Base-by-base conservation (phyloP, 2,329 filamentous ascomycete species). In the Fusarium sp. region DNA sequence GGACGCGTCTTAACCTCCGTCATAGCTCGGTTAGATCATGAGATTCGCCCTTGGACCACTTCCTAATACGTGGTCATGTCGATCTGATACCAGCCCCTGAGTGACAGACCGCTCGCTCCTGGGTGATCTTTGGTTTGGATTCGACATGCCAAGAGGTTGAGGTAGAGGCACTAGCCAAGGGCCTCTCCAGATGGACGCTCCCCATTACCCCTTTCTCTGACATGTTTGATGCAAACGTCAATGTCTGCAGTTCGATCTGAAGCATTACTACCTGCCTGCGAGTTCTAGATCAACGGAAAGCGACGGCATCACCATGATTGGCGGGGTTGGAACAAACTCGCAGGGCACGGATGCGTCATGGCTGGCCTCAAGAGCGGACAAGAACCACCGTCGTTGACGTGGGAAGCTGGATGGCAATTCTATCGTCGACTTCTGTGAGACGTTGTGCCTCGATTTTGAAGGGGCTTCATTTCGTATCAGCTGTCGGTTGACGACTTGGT, bases 241-340 rank as follows among this genome's bases (percentile, higher is more conserved):
- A 39, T 39, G 56, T 29, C 41, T 22, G 35, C 35, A 7, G 22
- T 41, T 41, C 16, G 56, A 39, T 29, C 18, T 24, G 31, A 58
- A 18, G 56, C 24, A n/a, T 22, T 18, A 35, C 35, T 11, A 11
- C 37, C 27, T 43, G 57, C 7, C 18, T 20, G 16, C n/a, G 35
- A 62, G 54, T 50, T 63, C 18, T 33, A 37, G 27, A 39, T 71
- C 13, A 41, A 65, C 24, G 33, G 29, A 56, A 27, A 59, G 33
- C 29, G 60, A 71, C 58, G 71, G 71, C 18, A 50, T 57, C 29
- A 64, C 68, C 54, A 37, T 68, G 35, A 73, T 71, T 31, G 63
- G 62, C 20, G 64, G 50, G n/a, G 50, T 45, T 10, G 65, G 63
- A 50, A 60, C 57, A 13, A 39, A 61, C 37, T 73, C n/a, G n/a